phyloP scores from a whole-genome alignment of 1,284 basidiomycete genomes.

The Trichosporon ovoides region DNA sequence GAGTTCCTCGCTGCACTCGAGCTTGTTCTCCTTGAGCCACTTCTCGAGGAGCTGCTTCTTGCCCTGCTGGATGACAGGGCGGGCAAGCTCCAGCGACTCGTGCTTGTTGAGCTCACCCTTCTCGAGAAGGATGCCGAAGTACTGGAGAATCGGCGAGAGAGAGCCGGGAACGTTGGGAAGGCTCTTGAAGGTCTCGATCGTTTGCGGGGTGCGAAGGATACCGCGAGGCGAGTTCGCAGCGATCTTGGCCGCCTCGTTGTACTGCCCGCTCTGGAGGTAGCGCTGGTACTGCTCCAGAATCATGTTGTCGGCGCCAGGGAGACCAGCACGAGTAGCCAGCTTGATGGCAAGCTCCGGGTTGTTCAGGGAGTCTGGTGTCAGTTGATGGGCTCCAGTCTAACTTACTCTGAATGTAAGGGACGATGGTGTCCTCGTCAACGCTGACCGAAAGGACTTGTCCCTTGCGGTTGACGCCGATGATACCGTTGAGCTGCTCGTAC shows the following conservation, averaged over 20 bases:
- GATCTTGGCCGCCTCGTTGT: slow-evolving; percentile 93
- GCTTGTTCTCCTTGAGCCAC: slow-evolving; percentile 99
- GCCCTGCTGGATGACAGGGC: slow-evolving; percentile 92
- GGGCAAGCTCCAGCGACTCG: slow-evolving; percentile 92
- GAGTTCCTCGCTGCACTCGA: slow-evolving; percentile 97
- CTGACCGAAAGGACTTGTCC: slow-evolving; percentile 97
- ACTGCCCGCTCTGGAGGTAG: slow-evolving; percentile 86
- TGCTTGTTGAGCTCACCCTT: slow-evolving; percentile 96
- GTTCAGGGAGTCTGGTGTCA: slow-evolving; percentile 67
- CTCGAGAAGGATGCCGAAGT: slow-evolving; percentile 96
- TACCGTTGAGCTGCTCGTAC: slow-evolving; percentile 88
- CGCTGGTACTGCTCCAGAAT: slow-evolving; percentile 95
- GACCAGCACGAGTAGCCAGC: slow-evolving; percentile 90
- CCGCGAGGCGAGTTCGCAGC: slow-evolving; percentile 97
- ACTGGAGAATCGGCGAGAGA: slow-evolving; percentile 93
- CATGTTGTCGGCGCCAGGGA: slow-evolving; percentile 96
- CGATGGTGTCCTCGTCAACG: slow-evolving; percentile 91
- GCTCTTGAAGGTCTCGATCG: slow-evolving; percentile 97
- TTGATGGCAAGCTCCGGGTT: slow-evolving; percentile 98
- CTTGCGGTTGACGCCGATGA: slow-evolving; percentile 99
- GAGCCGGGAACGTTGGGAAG: slow-evolving; percentile 86
- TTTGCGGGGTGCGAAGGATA: slow-evolving; percentile 88
- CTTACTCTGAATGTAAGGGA: slow-evolving; percentile 80
- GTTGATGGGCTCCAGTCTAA: slow-evolving; percentile 4
- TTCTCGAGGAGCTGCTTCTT: slow-evolving; percentile 97